phyloP scores from a whole-genome alignment of 2,329 filamentous ascomycete species.

The Balansia obtecta region DNA sequence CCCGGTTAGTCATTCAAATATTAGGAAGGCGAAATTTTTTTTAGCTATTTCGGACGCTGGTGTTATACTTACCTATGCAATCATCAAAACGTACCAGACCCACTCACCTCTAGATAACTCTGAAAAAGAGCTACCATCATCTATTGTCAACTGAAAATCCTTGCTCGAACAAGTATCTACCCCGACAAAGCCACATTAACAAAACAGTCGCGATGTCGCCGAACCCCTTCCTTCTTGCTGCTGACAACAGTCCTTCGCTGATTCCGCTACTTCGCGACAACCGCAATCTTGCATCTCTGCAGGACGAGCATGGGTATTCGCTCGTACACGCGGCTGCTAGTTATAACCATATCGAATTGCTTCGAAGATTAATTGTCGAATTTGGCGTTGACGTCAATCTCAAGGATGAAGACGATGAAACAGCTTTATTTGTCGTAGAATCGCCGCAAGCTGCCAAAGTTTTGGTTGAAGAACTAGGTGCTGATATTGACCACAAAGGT shows the following conservation, averaged over 20 bases:
- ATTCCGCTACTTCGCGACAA: constrained; percentile 62
- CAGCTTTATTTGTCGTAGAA: constrained; percentile 88
- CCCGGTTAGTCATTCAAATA: too few relatives aligned
- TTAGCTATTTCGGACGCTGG: too few relatives aligned
- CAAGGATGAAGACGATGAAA: constrained; percentile 83
- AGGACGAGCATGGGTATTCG: constrained; percentile 90
- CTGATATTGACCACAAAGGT: constrained; percentile 54
- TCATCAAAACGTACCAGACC: too few relatives aligned
- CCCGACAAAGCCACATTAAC: background rate
- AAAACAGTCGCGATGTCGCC: constrained; percentile 14
- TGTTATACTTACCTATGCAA: too few relatives aligned
- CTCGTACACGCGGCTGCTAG: constrained; percentile 86
- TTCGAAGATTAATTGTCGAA: constrained; percentile 62
- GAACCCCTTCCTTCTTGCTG: constrained; percentile 65
- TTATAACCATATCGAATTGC: constrained; percentile 75
- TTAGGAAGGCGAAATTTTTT: too few relatives aligned
- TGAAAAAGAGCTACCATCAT: too few relatives aligned
- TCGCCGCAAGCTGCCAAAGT: constrained; percentile 64
- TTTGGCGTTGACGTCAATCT: constrained; percentile 71
- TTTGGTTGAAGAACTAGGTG: constrained; percentile 71
- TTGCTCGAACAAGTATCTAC: background rate
- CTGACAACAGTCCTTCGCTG: constrained; percentile 66
- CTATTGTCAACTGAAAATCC: too few relatives aligned
- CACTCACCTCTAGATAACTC: too few relatives aligned
- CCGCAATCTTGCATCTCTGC: constrained; percentile 61